phyloP scores from a whole-genome alignment of 371 early-diverging fungal genomes.

The Mucor circinelloides region DNA sequence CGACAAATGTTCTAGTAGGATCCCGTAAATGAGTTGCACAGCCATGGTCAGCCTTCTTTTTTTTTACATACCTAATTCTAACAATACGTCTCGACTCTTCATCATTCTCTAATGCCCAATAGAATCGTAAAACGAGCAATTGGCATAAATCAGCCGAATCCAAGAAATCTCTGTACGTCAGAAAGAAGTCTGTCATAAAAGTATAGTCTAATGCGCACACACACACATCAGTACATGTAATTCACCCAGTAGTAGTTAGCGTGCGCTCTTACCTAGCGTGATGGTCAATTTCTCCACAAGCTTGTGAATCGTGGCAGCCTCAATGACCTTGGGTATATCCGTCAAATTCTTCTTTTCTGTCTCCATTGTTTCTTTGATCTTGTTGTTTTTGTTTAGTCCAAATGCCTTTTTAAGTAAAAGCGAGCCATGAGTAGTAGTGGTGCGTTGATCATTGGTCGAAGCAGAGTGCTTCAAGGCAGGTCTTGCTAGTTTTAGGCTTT shows the following conservation, averaged over 20 bases:
- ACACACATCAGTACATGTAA: neutral
- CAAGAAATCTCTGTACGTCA: conserved; percentile 72
- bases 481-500: conserved; percentile 11
- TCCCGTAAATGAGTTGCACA: too few species aligned
- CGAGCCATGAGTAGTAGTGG: conserved; percentile 5
- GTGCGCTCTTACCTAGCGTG: conserved; percentile 40
- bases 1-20: conserved; percentile 68
- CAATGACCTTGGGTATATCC: conserved; percentile 49
- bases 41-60: too few species aligned
- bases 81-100: conserved; percentile 60
- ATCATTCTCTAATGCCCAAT: conserved; percentile 61
- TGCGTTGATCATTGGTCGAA: conserved; percentile 1
- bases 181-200: conserved; percentile 73
- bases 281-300: conserved; percentile 65
- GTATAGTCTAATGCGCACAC: conserved; percentile 55
- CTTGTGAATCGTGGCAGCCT: conserved; percentile 67
- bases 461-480: neutral
- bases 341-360: neutral
- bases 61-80: conserved; percentile 56
- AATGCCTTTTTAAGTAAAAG: conserved; percentile 29
- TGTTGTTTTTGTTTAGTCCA: conserved; percentile 18
- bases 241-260: neutral
- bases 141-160: conserved; percentile 58
- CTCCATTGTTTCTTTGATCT: neutral
- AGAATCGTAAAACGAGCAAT: conserved; percentile 59